Percentiles rank a stretch among this genome's conserved stretches.
Conservation (phyloP, 2,329 filamentous ascomycete species). For the Epichloe coenophiala region DNA sequence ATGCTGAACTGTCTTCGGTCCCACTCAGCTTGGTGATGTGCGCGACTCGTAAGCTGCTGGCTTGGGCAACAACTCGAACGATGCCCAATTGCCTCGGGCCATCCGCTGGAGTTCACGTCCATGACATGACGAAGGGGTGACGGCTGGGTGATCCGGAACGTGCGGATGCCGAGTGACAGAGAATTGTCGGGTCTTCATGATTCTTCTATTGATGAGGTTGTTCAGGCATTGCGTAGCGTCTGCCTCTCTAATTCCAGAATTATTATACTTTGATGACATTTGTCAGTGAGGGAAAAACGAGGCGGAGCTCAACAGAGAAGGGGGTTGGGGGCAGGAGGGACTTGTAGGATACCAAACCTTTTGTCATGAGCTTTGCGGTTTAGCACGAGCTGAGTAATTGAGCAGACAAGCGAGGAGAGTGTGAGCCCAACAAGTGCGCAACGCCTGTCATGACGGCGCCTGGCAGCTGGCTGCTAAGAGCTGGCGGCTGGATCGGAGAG, state of each 20-base stretch:
- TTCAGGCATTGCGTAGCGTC: not conserved
- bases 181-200: not conserved
- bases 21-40: not conserved
- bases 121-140: not conserved
- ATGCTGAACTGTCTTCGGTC: too few species aligned
- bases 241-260: not conserved
- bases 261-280: not conserved
- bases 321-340: not conserved
- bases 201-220: not conserved
- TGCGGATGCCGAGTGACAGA: not conserved
- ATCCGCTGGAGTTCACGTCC: not conserved
- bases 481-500: not conserved
- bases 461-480: not conserved
- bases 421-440: too few species aligned
- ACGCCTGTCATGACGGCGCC: not conserved
- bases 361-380: not conserved
- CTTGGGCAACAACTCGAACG: not conserved
- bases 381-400: too few species aligned
- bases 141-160: not conserved
- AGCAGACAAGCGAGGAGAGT: too few species aligned
- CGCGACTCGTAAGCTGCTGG: constrained; percentile 1
- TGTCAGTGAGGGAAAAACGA: not conserved
- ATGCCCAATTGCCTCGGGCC: constrained; percentile 1
- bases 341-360: not conserved
- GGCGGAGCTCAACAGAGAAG: not conserved